Evolutionary conservation across 1,139 yeast genomes (phyloP), one percentile per base, ranked within the genome.

Genomic region (Meyerozyma sp.): DNA sequence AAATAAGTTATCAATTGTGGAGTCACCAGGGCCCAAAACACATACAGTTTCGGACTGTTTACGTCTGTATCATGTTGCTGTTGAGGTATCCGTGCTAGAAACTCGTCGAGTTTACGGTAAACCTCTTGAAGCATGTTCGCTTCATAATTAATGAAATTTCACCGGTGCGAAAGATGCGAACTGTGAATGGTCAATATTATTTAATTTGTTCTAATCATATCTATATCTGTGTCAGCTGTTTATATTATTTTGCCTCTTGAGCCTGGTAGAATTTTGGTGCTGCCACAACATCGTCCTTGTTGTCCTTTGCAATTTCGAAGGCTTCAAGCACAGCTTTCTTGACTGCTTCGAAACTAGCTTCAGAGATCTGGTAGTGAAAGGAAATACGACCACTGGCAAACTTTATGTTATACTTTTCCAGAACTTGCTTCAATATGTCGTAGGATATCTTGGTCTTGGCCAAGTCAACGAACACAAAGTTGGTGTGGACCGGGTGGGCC

Each of bases 401-500:
- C 40, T 62, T 68, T 30, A 71, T 52, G 32, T 44, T 40, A 30
- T 49, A 41, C 38, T 40, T 57, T 55, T 61, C 57, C 58, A 70
- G 47, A 2, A 43, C 41, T 26, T 37, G 32, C n/a, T 20, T 41
- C 20, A 52, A 48, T 20, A 34, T 42, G n/a, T 42, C 45, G n/a
- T 41, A 42, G 35, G 44, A 43, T 40, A 52, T 64, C 39, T 61
- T 56, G 51, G 61, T 66, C 13, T 61, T 64, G 34, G 52, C 53
- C 38, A 70, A 55, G 47, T 72, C 76, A 27, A 72, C 49, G 46
- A 71, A 72, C 4, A 72, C 75, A 49, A 72, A 71, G 53, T 65
- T 70, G 13, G 75, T 64, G 39, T 71, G 62, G 8, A 65, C 73
- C 0, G 77, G 77, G 43, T 65, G 64, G 44, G 62, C 68, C 48